These are phyloP conservation scores for Acacia pycnantha DNA, from an alignment of 331 rosid species.

Conservation along the genomic window DNA sequence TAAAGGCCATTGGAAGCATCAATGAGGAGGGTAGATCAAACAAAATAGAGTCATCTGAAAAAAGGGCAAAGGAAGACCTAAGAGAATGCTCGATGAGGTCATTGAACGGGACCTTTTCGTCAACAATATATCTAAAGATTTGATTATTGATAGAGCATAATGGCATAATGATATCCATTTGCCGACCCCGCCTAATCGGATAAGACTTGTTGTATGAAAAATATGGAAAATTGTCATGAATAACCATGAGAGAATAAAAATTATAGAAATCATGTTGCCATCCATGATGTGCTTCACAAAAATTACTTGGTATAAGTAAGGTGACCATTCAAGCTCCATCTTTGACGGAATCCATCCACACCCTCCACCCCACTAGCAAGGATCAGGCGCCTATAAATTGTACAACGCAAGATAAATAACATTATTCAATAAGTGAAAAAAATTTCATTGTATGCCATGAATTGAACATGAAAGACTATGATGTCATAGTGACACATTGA, in stretches of 20 bases:
- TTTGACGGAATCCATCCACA: constrained; percentile 80
- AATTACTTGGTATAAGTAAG: constrained; percentile 82
- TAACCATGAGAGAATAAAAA: not conserved
- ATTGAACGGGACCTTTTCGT: too few species aligned
- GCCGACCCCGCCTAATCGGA: too few species aligned
- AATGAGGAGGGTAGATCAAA: too few species aligned
- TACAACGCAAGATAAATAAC: constrained; percentile 3
- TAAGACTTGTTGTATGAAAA: not conserved
- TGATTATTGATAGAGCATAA: too few species aligned
- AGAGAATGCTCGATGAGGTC: too few species aligned
- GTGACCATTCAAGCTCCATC: constrained; percentile 96
- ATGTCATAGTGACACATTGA: constrained; percentile 3
- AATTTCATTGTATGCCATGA: not conserved
- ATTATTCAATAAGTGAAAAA: constrained; percentile 10
- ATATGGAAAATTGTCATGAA: not conserved
- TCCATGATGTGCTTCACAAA: constrained; percentile 9
- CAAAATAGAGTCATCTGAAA: too few species aligned
- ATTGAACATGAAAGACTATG: not conserved
- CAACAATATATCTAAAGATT: too few species aligned
- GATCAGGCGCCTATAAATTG: constrained; percentile 71
- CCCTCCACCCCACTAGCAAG: constrained; percentile 93
- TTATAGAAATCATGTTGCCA: constrained; percentile 21
- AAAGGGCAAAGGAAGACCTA: too few species aligned
- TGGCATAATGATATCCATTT: too few species aligned
- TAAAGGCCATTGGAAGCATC: too few species aligned